Evolutionary conservation across 305 asterid species (phyloP).

Genomic region (Rubia tinctorum): DNA sequence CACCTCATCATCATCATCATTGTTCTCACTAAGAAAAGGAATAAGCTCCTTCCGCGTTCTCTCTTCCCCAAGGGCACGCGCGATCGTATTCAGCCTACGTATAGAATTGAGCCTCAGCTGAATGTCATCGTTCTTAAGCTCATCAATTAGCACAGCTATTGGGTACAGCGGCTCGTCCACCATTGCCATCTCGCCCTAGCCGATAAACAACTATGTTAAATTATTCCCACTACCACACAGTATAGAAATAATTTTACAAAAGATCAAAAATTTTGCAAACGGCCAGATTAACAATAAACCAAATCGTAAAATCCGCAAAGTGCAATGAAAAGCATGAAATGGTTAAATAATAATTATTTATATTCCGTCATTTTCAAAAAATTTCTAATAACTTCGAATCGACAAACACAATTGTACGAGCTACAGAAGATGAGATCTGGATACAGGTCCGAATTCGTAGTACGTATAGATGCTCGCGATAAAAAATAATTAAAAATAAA

Average conservation of each 20-base stretch:
- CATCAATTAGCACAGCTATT: slow-evolving; percentile 88
- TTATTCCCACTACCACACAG: slow-evolving; percentile 9
- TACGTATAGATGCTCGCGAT: background rate
- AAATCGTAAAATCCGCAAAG: background rate
- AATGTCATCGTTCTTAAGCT: slow-evolving; percentile 84
- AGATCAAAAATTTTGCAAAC: background rate
- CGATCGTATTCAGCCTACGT: slow-evolving; percentile 80
- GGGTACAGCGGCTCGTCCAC: slow-evolving; percentile 94
- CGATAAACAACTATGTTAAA: slow-evolving; percentile 15
- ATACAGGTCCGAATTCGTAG: slow-evolving; percentile 3
- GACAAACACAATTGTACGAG: background rate
- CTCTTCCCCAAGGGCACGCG: slow-evolving; percentile 97
- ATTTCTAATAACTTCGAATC: background rate
- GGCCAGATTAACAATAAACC: background rate
- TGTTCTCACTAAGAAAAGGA: slow-evolving; percentile 83
- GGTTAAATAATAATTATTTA: background rate
- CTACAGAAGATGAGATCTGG: slow-evolving; percentile 18
- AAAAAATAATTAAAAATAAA: background rate
- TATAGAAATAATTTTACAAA: background rate
- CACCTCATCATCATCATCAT: slow-evolving; percentile 89
- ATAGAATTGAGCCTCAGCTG: slow-evolving; percentile 78
- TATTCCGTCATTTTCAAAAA: background rate
- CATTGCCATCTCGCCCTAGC: slow-evolving; percentile 56
- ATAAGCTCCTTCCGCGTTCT: slow-evolving; percentile 85
- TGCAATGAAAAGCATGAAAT: background rate